A percentile compares a stretch with the other conserved stretches of the same genome.
Evolutionary conservation across 2,329 filamentous ascomycete species (phyloP).

Genomic region (Grosmannia clavigera): DNA sequence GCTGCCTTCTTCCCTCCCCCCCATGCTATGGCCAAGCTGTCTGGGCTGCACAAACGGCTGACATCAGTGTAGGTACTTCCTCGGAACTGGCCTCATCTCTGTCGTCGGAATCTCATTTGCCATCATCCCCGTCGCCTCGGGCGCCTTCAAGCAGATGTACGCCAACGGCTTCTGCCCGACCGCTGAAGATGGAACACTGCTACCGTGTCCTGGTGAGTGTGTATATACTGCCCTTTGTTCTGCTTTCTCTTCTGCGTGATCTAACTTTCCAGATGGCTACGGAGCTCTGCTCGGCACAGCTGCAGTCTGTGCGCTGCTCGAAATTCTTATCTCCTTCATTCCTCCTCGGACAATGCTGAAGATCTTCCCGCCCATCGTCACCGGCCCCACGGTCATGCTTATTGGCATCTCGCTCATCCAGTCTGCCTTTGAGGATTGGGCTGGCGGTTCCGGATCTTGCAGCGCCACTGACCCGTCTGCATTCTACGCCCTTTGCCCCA

Average conservation of each 20-base stretch:
- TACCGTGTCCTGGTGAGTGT: slow-evolving; percentile 49
- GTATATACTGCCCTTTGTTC: neutral
- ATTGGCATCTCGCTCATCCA: slow-evolving; percentile 64
- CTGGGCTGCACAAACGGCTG: neutral
- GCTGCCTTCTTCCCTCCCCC: neutral
- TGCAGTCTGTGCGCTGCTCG: slow-evolving; percentile 52
- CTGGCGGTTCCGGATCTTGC: slow-evolving; percentile 56
- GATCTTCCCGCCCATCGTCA: slow-evolving; percentile 61
- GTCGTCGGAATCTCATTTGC: slow-evolving; percentile 71
- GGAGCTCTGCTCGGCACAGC: slow-evolving; percentile 63
- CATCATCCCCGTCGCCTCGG: slow-evolving; percentile 60
- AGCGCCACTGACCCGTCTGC: slow-evolving; percentile 34
- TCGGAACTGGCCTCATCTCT: slow-evolving; percentile 64
- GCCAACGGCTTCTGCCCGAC: slow-evolving; percentile 53
- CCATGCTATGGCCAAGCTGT: no score
- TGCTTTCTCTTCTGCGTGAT: neutral
- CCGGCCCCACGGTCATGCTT: slow-evolving; percentile 37
- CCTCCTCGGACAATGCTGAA: slow-evolving; percentile 55
- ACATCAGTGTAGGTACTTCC: slow-evolving; percentile 36
- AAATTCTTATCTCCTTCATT: slow-evolving; percentile 64
- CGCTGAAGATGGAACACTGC: slow-evolving; percentile 46
- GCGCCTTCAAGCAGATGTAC: slow-evolving; percentile 69
- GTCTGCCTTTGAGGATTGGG: slow-evolving; percentile 66
- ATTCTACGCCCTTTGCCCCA: slow-evolving; percentile 53
- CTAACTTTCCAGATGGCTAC: slow-evolving; percentile 42